A percentile compares a stretch with the other conserved stretches of the same genome.
These are phyloP conservation scores for Delphinella strobiligena DNA, from an alignment of 2,329 filamentous ascomycete genomes.

Conservation along the genomic window DNA sequence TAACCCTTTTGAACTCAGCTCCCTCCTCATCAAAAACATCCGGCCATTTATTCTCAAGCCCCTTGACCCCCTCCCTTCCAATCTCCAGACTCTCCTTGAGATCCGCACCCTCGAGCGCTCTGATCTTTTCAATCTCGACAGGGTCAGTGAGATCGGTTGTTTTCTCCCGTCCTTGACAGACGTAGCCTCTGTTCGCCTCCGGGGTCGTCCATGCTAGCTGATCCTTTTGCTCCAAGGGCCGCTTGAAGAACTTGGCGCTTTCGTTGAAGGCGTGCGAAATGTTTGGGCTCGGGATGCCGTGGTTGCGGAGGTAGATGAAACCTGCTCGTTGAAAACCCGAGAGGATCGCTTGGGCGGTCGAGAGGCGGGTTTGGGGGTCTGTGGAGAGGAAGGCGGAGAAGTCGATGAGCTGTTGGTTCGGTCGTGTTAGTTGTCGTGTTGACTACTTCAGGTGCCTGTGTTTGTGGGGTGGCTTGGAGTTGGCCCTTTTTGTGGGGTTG, in stretches of 20 bases:
- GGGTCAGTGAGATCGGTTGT: slow-evolving; percentile 45
- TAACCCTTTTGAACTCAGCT: slow-evolving; percentile 55
- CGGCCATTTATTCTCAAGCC: slow-evolving; percentile 69
- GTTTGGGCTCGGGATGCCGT: slow-evolving; percentile 49
- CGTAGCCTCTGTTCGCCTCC: slow-evolving; percentile 37
- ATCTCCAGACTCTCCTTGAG: slow-evolving; percentile 53
- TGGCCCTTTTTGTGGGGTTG: too few species aligned
- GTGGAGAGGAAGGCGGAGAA: slow-evolving; percentile 57
- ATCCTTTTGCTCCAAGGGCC: slow-evolving; percentile 51
- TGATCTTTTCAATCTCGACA: slow-evolving; percentile 45
- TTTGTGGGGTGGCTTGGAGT: background rate
- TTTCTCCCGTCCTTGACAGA: slow-evolving; percentile 52
- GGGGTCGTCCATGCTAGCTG: slow-evolving; percentile 51
- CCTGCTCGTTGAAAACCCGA: slow-evolving; percentile 72
- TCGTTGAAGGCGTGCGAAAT: slow-evolving; percentile 16
- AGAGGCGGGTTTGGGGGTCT: slow-evolving; percentile 49
- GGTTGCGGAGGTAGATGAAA: slow-evolving; percentile 79
- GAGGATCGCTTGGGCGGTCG: slow-evolving; percentile 55
- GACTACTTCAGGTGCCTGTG: background rate
- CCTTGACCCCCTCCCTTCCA: slow-evolving; percentile 46
- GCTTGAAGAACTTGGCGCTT: slow-evolving; percentile 60
- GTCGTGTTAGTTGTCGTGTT: background rate
- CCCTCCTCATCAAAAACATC: slow-evolving; percentile 37
- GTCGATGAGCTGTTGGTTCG: slow-evolving; percentile 47
- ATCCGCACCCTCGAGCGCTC: slow-evolving; percentile 35